Conservation (phyloP, 2,329 filamentous ascomycete species). For the Sclerotinia glacialis region DNA sequence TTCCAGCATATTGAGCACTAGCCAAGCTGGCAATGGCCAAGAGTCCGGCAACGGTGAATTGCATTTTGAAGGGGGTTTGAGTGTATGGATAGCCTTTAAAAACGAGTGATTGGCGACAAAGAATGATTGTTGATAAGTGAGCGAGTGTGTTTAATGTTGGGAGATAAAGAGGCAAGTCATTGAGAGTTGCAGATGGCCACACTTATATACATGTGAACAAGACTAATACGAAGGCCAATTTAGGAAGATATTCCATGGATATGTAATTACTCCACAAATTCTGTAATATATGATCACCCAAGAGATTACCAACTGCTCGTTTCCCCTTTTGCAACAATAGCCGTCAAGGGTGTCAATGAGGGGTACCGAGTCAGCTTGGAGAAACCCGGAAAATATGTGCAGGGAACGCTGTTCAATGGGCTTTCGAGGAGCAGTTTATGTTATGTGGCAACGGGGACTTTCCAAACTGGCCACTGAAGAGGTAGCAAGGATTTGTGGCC, state of each 20-base stretch:
- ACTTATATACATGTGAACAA: conserved; percentile 15
- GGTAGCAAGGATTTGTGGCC: background rate
- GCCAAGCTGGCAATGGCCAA: conserved; percentile 17
- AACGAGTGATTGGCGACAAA: conserved; percentile 21
- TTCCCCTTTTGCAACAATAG: conserved; percentile 8
- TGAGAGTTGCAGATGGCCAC: background rate
- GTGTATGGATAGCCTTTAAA: conserved; percentile 17
- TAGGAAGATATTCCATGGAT: conserved; percentile 4
- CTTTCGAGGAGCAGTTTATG: background rate
- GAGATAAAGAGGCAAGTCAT: conserved; percentile 7
- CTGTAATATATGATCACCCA: conserved; percentile 1
- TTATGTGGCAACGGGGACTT: background rate
- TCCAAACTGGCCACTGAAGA: background rate
- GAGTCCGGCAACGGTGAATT: conserved; percentile 16
- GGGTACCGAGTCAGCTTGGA: conserved; percentile 1
- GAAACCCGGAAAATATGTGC: background rate
- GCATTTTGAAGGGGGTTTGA: conserved; percentile 14
- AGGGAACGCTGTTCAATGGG: conserved; percentile 5
- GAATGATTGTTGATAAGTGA: background rate
- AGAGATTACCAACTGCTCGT: background rate
- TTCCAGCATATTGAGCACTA: conserved; percentile 10
- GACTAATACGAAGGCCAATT: conserved; percentile 3
- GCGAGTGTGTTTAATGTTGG: background rate
- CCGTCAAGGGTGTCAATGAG: conserved; percentile 14
- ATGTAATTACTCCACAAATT: conserved; percentile 12